Evolutionary conservation across 345 rosid genomes (phyloP), one percentile per base, ranked within the genome.

Genomic region (Aquilaria sinensis): DNA sequence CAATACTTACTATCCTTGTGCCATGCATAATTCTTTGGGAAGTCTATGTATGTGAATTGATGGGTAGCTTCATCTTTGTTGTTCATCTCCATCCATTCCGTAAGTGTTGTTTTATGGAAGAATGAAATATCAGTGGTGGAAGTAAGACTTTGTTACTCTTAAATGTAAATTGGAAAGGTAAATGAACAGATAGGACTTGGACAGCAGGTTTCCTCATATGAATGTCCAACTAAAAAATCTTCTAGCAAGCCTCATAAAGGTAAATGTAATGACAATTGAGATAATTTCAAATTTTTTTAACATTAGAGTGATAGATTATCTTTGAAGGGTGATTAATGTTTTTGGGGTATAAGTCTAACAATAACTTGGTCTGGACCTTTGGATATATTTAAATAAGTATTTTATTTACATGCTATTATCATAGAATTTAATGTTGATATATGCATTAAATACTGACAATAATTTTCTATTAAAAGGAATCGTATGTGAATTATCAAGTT

Each of bases 51-150:
- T 0, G 51, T 57, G 2, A 58, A 34, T 11, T 46, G 6, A 9
- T 61, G 11, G 3, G 57, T 62, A 31, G 47, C 48, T 4, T 6
- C 6, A 32, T 6, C 15, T 32, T 0, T 12, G 0, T 13, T 12
- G 41, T 60, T 65, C 1, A 16, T 14, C 10, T 12, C 31, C 62
- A 71, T 47, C 67, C 67, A 65, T 23, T 55, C 31, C 1, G 37
- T 55, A 8, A 71, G 50, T 47, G 33, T 56, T 0, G 53, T 34
- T 10, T 7, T 58, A 6, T 54, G 29, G 9, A 16, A 9, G 9
- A n/a, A 31, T 1, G 50, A 10, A n/a, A 29, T 12, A 14, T 32
- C 1, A 0, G 54, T 1, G 0, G 55, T 12, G 1, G 13, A 12
- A 4, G 31, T 8, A 0, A 47, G 10, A 8, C 10, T 6, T 8